Percentiles rank a stretch among this genome's conserved stretches.
These are phyloP conservation scores for Houttuynia cordata DNA, from an alignment of 164 flowering plant genomes.

Conservation along the genomic window DNA sequence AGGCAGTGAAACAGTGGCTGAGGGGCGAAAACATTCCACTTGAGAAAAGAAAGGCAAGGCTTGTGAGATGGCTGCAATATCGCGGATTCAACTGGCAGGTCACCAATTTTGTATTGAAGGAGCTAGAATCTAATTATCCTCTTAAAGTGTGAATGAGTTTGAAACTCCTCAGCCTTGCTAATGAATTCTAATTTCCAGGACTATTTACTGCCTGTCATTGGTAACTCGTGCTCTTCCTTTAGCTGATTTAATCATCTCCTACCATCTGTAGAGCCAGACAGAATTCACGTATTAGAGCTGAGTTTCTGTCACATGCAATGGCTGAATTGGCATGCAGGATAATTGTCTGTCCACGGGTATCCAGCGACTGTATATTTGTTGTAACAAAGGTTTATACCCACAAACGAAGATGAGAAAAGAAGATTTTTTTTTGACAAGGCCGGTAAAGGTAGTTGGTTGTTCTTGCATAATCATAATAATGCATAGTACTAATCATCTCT, in stretches of 20 bases:
- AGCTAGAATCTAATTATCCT: slow-evolving; percentile 31
- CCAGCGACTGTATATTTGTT: background rate
- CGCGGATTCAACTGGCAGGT: slow-evolving; percentile 79
- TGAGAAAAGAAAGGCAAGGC: slow-evolving; percentile 61
- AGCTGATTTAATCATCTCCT: too few species aligned
- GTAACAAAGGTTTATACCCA: too few species aligned
- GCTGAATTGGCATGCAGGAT: too few species aligned
- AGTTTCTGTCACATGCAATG: too few species aligned
- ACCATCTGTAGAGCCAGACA: too few species aligned
- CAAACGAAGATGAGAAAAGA: too few species aligned
- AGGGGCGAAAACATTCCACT: slow-evolving; percentile 29
- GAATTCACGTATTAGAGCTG: too few species aligned
- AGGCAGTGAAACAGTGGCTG: slow-evolving; percentile 82
- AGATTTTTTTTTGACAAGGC: too few species aligned
- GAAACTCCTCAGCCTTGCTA: background rate
- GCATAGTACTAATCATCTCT: too few species aligned
- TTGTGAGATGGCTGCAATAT: slow-evolving; percentile 82
- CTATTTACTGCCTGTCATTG: background rate
- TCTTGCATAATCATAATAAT: too few species aligned
- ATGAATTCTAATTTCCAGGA: background rate
- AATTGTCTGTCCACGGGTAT: background rate
- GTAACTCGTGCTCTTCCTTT: background rate
- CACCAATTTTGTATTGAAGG: slow-evolving; percentile 37
- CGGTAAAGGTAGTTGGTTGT: too few species aligned
- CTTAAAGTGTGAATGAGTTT: background rate